Conservation (phyloP, 2,329 filamentous ascomycete genomes). For the Scytalidium sp. region DNA sequence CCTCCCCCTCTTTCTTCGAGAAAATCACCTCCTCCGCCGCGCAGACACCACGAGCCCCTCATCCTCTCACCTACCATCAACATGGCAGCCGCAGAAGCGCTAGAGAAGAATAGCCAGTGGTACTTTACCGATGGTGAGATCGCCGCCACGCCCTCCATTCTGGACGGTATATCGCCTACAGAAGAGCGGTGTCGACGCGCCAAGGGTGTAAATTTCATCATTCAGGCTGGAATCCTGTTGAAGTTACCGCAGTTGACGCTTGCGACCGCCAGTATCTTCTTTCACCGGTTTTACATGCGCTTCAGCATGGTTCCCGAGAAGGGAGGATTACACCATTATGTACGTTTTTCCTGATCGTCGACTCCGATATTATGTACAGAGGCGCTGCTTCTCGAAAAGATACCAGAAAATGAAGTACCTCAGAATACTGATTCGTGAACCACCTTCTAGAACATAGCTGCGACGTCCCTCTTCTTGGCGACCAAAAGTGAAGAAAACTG, state of each 20-base stretch:
- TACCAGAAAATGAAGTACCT: slow-evolving; percentile 2
- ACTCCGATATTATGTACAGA: too few relatives aligned
- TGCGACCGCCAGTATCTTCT: slow-evolving; percentile 88
- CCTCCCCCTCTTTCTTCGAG: slow-evolving; percentile 54
- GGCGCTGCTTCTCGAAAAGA: background rate
- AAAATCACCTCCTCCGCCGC: slow-evolving; percentile 45
- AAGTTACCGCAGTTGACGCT: slow-evolving; percentile 90
- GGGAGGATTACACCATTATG: slow-evolving; percentile 84
- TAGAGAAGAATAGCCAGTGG: slow-evolving; percentile 65
- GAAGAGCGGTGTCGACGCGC: slow-evolving; percentile 79
- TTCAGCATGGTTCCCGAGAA: slow-evolving; percentile 74
- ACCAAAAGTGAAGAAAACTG: slow-evolving; percentile 98
- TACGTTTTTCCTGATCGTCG: slow-evolving; percentile 41
- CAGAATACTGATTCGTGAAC: slow-evolving; percentile 10
- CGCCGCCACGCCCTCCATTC: slow-evolving; percentile 74
- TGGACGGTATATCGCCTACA: slow-evolving; percentile 73
- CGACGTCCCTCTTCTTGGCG: slow-evolving; percentile 86
- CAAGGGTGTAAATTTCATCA: slow-evolving; percentile 96
- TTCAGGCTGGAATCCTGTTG: slow-evolving; percentile 87
- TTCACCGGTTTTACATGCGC: slow-evolving; percentile 95
- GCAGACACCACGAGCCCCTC: slow-evolving; percentile 9
- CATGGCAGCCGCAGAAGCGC: slow-evolving; percentile 32
- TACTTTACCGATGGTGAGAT: slow-evolving; percentile 83
- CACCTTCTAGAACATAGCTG: slow-evolving; percentile 68
- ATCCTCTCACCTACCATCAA: slow-evolving; percentile 7